These are phyloP conservation scores for Colletotrichum melonis DNA, from an alignment of 2,329 filamentous ascomycete genomes.

Conservation along the genomic window DNA sequence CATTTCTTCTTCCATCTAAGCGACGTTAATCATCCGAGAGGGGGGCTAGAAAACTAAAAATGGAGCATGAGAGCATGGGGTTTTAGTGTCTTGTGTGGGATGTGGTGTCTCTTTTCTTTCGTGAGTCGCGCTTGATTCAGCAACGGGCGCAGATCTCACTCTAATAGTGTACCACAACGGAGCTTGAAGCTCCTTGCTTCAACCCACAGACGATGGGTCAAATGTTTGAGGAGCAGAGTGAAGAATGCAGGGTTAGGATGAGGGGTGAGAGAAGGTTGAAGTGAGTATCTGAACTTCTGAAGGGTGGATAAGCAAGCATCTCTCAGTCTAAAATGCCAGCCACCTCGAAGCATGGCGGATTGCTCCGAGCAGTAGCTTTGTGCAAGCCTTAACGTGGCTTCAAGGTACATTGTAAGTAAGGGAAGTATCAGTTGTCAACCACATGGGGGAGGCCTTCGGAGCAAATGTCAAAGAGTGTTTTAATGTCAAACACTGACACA, in stretches of 20 bases:
- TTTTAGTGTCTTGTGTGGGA: neutral
- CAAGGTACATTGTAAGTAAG: neutral
- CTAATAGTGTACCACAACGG: neutral
- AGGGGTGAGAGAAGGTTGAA: neutral
- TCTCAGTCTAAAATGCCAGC: too few species aligned
- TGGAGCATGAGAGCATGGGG: neutral
- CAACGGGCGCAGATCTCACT: conserved; percentile 5
- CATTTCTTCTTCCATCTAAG: conserved; percentile 6
- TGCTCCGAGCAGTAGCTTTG: neutral
- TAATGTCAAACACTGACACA: neutral
- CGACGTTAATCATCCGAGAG: neutral
- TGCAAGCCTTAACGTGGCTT: neutral
- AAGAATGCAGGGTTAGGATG: neutral
- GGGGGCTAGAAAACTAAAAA: neutral
- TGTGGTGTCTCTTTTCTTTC: neutral
- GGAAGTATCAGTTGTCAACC: neutral
- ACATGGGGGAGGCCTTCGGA: neutral
- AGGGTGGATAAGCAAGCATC: too few species aligned
- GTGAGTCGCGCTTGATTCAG: conserved; percentile 17
- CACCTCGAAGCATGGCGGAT: neutral
- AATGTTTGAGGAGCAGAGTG: neutral
- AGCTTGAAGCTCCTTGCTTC: neutral
- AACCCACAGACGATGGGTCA: neutral
- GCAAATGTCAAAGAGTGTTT: neutral
- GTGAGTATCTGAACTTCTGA: too few species aligned